Conservation (phyloP, 352 stramenopile genomes). For the Phytophthora rubi region DNA sequence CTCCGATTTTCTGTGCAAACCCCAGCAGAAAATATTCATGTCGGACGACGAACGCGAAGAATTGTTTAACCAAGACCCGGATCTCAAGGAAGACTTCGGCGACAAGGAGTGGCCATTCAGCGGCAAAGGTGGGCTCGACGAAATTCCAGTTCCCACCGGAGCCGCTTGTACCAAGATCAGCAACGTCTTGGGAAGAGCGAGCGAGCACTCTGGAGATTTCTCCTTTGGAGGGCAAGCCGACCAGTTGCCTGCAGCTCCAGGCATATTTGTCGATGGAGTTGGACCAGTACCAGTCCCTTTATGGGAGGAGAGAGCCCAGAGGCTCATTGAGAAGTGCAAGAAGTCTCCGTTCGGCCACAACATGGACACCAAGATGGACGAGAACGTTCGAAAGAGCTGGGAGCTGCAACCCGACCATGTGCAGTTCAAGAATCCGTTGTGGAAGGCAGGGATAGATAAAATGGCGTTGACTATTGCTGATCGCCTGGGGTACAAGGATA, state of each 20-base stretch:
- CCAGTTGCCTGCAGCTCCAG: slow-evolving; percentile 1
- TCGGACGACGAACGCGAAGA: slow-evolving; percentile 18
- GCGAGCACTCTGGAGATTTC: slow-evolving; percentile 11
- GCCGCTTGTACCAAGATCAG: slow-evolving; percentile 1
- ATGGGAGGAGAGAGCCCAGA: background rate
- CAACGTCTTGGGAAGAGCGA: background rate
- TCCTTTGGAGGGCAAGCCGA: slow-evolving; percentile 11
- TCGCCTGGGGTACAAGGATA: slow-evolving; percentile 10
- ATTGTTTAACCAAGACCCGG: slow-evolving; percentile 9
- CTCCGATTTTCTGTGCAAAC: background rate
- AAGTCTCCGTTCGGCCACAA: slow-evolving; percentile 2
- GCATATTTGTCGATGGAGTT: background rate
- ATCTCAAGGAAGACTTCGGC: slow-evolving; percentile 13
- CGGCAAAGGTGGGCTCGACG: background rate
- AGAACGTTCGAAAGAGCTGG: slow-evolving; percentile 26
- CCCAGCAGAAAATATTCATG: background rate
- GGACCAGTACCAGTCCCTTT: background rate
- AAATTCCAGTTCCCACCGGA: slow-evolving; percentile 2
- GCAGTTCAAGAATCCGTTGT: slow-evolving; percentile 12
- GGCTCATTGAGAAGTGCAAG: slow-evolving; percentile 1
- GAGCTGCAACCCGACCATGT: slow-evolving; percentile 9
- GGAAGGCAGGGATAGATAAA: slow-evolving; percentile 9
- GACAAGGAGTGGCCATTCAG: slow-evolving; percentile 16
- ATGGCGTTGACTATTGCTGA: slow-evolving; percentile 7
- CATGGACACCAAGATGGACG: slow-evolving; percentile 14